Conservation (phyloP, 2,329 filamentous ascomycete genomes). For the Xylaria sp. region DNA sequence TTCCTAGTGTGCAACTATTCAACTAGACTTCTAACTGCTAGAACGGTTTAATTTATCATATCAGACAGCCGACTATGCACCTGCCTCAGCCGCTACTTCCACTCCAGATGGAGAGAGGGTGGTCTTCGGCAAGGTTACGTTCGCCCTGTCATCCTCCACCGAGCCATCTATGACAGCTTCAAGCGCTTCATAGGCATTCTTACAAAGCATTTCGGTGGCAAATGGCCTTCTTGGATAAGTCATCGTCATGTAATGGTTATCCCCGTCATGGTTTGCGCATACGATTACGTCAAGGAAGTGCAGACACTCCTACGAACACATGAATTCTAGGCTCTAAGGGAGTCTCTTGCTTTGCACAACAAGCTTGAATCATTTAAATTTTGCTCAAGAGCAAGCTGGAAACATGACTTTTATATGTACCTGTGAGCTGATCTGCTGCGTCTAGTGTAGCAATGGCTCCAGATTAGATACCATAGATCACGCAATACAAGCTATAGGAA, state of each 20-base stretch:
- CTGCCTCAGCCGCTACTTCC: slow-evolving; percentile 47
- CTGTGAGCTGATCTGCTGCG: neutral
- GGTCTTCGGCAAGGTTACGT: slow-evolving; percentile 74
- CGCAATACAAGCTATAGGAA: slow-evolving; percentile 13
- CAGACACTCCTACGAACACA: slow-evolving; percentile 73
- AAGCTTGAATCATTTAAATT: slow-evolving; percentile 30
- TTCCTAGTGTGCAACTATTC: slow-evolving; percentile 92
- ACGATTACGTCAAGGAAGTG: slow-evolving; percentile 80
- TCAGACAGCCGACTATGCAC: slow-evolving; percentile 43
- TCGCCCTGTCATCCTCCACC: slow-evolving; percentile 87
- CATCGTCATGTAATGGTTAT: slow-evolving; percentile 84
- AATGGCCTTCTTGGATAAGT: slow-evolving; percentile 90
- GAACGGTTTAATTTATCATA: slow-evolving; percentile 56
- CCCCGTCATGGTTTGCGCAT: slow-evolving; percentile 76
- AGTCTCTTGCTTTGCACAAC: slow-evolving; percentile 27
- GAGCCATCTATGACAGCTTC: slow-evolving; percentile 78
- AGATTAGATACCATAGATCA: slow-evolving; percentile 29
- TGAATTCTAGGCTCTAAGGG: slow-evolving; percentile 48
- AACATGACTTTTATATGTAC: neutral
- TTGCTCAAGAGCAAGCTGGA: neutral
- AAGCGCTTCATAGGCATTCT: slow-evolving; percentile 76
- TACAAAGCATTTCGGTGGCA: slow-evolving; percentile 85
- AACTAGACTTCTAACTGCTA: slow-evolving; percentile 88
- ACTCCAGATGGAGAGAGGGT: slow-evolving; percentile 54
- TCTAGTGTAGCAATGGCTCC: slow-evolving; percentile 12